A percentile compares a stretch with the other conserved stretches of the same genome.
These are phyloP conservation scores for Salvia sclarea DNA, from an alignment of 305 asterid species.

Conservation along the genomic window DNA sequence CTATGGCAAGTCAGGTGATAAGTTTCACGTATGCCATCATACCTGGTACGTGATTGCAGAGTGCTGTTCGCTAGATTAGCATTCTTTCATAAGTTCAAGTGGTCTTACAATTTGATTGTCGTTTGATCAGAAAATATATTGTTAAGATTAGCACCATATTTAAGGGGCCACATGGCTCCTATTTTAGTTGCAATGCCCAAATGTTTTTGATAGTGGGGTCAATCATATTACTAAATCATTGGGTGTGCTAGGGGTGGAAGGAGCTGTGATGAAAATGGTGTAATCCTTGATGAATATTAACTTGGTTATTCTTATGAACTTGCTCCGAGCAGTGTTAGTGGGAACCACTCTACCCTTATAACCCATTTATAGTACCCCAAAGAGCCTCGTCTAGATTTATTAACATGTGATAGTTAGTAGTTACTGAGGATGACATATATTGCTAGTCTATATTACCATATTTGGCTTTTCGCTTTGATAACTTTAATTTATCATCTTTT, in stretches of 20 bases:
- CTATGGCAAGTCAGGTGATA: constrained; percentile 98
- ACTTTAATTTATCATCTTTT: constrained; percentile 16
- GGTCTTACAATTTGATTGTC: constrained; percentile 1
- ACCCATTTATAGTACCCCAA: neutral
- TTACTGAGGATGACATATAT: constrained; percentile 12
- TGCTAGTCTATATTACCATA: neutral
- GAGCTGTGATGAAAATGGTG: neutral
- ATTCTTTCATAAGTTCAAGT: constrained; percentile 5
- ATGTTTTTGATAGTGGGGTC: neutral
- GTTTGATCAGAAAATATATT: constrained; percentile 13
- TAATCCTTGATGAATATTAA: neutral
- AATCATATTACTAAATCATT: neutral
- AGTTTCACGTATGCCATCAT: constrained; percentile 79
- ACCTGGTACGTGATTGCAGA: constrained; percentile 74
- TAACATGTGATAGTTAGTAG: neutral
- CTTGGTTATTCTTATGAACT: neutral
- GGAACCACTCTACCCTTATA: neutral
- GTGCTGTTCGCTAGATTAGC: neutral
- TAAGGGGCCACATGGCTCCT: neutral
- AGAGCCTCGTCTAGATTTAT: neutral
- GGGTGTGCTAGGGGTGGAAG: constrained; percentile 2
- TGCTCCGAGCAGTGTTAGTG: neutral
- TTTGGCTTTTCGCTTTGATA: constrained; percentile 17
- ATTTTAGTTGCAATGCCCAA: neutral
- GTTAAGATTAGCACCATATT: neutral